Evolutionary conservation across 176 grass and related monocot species (phyloP).

Genomic region (Eleusine indica): DNA sequence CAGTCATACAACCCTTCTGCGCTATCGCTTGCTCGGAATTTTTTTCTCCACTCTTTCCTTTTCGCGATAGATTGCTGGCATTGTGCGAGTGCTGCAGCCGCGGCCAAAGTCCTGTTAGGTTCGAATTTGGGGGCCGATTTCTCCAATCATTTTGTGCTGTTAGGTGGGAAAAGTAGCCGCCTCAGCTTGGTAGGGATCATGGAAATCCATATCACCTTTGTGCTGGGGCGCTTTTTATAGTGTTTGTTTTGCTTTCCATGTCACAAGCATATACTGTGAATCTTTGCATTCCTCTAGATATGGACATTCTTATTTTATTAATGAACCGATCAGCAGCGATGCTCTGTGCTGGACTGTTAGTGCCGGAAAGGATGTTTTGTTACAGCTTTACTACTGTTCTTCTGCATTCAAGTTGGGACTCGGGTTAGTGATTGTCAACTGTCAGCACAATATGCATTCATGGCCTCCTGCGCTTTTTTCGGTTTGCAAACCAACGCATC

Average conservation of each 20-base stretch:
- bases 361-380: not conserved
- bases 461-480: constrained; percentile 1
- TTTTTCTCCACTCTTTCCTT: too few species aligned
- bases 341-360: not conserved
- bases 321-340: not conserved
- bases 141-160: not conserved
- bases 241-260: constrained; percentile 19
- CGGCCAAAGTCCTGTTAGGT: not conserved
- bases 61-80: not conserved
- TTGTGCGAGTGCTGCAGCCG: constrained; percentile 1
- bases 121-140: not conserved
- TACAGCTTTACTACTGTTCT: not conserved
- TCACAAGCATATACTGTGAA: not conserved
- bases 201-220: constrained; percentile 28
- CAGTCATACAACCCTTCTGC: not conserved
- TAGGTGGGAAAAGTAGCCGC: constrained; percentile 24
- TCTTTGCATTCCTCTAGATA: constrained; percentile 13
- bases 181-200: not conserved
- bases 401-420: not conserved
- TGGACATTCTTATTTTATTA: not conserved
- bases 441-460: not conserved
- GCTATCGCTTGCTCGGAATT: not conserved
- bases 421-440: not conserved
- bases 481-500: not conserved
- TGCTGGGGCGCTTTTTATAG: constrained; percentile 4